phyloP scores from a whole-genome alignment of 257 asterid species.

The Catharanthus roseus region DNA sequence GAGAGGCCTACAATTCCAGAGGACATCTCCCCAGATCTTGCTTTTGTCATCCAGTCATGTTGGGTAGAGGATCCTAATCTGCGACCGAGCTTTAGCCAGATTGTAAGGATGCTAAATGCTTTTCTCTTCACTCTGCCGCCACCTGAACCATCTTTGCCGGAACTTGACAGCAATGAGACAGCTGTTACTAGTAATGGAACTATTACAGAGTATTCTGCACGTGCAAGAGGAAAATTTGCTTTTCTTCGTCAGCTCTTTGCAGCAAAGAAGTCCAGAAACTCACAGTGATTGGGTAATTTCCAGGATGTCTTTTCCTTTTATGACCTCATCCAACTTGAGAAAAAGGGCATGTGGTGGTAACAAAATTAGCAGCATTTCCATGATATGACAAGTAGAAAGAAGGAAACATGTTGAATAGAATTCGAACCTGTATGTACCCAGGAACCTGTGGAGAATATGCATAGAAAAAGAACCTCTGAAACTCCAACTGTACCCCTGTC shows the following conservation, averaged over 20 bases:
- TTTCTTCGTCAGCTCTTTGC: conserved; percentile 88
- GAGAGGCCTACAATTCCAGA: conserved; percentile 81
- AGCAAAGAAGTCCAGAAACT: conserved; percentile 72
- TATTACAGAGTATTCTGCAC: conserved; percentile 62
- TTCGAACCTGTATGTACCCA: conserved; percentile 3
- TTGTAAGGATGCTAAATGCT: conserved; percentile 78
- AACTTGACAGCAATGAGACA: conserved; percentile 34
- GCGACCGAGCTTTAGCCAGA: conserved; percentile 91
- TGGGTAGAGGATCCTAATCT: conserved; percentile 98
- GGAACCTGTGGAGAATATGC: neutral
- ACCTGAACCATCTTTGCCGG: conserved; percentile 36
- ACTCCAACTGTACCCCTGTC: neutral
- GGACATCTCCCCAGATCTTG: conserved; percentile 58
- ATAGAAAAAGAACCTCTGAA: neutral
- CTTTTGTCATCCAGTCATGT: conserved; percentile 74
- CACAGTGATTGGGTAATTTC: conserved; percentile 30
- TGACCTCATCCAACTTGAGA: neutral
- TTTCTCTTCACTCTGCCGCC: conserved; percentile 53
- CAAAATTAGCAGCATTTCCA: neutral
- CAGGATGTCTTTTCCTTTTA: conserved; percentile 6
- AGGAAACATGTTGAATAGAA: conserved; percentile 15
- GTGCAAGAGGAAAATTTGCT: conserved; percentile 82
- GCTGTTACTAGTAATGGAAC: conserved; percentile 44
- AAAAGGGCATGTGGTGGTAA: neutral
- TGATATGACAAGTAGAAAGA: conserved; percentile 2